Evolutionary conservation across 306 rosid species (phyloP).

Genomic region (Senna siamea): DNA sequence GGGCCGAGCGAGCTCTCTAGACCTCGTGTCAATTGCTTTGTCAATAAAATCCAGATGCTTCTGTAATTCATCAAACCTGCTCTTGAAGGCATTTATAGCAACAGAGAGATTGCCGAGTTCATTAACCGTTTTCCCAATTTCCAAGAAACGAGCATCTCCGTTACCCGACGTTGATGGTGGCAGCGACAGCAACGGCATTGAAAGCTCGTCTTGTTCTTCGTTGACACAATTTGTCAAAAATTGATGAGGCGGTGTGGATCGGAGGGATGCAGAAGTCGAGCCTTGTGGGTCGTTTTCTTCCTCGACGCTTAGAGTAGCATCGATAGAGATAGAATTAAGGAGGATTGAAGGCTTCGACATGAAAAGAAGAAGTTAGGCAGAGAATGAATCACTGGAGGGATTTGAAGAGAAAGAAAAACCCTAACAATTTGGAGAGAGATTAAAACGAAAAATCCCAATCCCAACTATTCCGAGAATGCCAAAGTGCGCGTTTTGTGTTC

Average conservation of each 20-base stretch:
- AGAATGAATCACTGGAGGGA: not conserved
- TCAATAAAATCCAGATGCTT: slow-evolving; percentile 54
- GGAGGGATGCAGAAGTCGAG: slow-evolving; percentile 1
- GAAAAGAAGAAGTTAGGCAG: not conserved
- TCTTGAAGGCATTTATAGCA: slow-evolving; percentile 47
- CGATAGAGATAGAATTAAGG: not conserved
- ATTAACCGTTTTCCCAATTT: slow-evolving; percentile 42
- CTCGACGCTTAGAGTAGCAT: not conserved
- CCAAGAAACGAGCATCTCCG: not conserved
- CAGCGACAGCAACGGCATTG: not conserved
- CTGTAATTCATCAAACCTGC: slow-evolving; percentile 52
- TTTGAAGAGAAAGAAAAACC: not conserved
- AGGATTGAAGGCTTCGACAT: not conserved
- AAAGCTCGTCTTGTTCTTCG: not conserved
- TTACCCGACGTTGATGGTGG: slow-evolving; percentile 15
- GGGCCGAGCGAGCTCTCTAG: slow-evolving; percentile 33
- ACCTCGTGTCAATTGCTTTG: slow-evolving; percentile 43
- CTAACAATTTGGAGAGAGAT: not conserved
- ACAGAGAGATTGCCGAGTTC: slow-evolving; percentile 46
- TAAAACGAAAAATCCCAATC: not conserved
- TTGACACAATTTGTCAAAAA: not conserved
- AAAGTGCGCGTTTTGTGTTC: not conserved
- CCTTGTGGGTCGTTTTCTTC: not conserved
- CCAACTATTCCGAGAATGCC: not conserved
- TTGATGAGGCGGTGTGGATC: not conserved